These are phyloP conservation scores for Leptographium lundbergii DNA, from an alignment of 2,329 filamentous ascomycete species.

Conservation along the genomic window DNA sequence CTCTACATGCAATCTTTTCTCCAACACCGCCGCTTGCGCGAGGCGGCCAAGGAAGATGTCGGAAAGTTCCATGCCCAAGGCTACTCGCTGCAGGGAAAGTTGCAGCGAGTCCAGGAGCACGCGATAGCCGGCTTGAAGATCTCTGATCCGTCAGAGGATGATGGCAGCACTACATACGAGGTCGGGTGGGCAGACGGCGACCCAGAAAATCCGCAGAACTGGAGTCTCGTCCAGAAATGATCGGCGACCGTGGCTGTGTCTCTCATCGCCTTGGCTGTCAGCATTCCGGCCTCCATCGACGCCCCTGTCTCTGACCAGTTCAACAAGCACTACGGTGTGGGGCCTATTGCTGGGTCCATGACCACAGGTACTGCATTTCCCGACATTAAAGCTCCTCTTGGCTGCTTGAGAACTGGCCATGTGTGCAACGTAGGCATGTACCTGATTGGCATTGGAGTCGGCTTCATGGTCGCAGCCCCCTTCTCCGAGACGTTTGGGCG, in stretches of 20 bases:
- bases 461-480: conserved; percentile 34
- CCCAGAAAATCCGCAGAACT: too few relatives aligned
- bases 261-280: too few relatives aligned
- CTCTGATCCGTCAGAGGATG: too few relatives aligned
- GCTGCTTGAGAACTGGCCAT: background rate
- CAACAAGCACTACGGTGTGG: too few relatives aligned
- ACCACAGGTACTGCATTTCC: too few relatives aligned
- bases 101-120: background rate
- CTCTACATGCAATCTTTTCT: background rate
- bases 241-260: too few relatives aligned
- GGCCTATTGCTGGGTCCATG: too few relatives aligned
- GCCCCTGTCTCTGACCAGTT: too few relatives aligned
- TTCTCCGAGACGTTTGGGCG: conserved; percentile 34
- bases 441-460: conserved; percentile 9
- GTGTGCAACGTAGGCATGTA: background rate
- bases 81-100: background rate
- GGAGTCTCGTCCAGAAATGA: too few relatives aligned
- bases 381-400: background rate
- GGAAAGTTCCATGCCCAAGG: background rate
- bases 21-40: background rate
- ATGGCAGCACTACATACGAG: too few relatives aligned
- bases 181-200: too few relatives aligned
- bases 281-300: too few relatives aligned
- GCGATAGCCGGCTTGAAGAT: background rate
- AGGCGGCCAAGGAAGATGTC: background rate